Evolutionary conservation across 2,329 filamentous ascomycete genomes (phyloP).

Genomic region (Pleoardoris graminearum): DNA sequence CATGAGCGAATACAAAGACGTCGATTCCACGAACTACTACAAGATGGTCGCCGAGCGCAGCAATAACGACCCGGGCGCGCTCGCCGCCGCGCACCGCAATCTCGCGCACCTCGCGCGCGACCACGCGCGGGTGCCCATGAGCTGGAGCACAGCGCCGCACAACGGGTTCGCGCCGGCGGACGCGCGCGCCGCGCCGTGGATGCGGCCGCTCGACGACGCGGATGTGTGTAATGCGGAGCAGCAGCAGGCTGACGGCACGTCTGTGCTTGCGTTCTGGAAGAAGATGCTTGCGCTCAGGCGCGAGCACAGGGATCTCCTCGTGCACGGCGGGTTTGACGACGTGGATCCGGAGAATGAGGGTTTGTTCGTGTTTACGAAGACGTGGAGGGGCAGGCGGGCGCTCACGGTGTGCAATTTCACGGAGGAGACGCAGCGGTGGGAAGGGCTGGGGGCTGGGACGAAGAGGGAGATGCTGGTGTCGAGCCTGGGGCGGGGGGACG

Average conservation of each 20-base stretch:
- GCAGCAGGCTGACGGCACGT: conserved; percentile 52
- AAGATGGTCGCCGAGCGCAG: conserved; percentile 38
- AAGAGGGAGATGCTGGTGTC: conserved; percentile 35
- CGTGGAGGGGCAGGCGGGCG: conserved; percentile 33
- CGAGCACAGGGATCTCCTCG: conserved; percentile 60
- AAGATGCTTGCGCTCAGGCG: conserved; percentile 59
- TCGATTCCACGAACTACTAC: conserved; percentile 60
- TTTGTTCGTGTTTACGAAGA: conserved; percentile 58
- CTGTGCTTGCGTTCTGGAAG: conserved; percentile 66
- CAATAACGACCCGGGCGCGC: conserved; percentile 35
- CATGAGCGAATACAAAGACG: conserved; percentile 55
- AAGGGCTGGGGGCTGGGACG: conserved; percentile 35
- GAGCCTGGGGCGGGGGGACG: conserved; percentile 23
- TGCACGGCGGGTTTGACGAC: conserved; percentile 62
- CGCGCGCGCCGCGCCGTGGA: conserved; percentile 59
- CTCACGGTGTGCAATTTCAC: conserved; percentile 44
- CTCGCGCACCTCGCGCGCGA: conserved; percentile 66
- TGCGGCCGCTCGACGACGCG: conserved; percentile 62
- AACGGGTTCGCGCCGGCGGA: conserved; percentile 62
- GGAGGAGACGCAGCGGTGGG: conserved; percentile 34
- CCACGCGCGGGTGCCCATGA: conserved; percentile 69
- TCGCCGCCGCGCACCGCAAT: conserved; percentile 55
- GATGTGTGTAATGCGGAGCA: conserved; percentile 61
- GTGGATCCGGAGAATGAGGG: conserved; percentile 56
- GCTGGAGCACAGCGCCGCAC: conserved; percentile 61